Evolutionary conservation across 2,329 filamentous ascomycete species (phyloP).

Genomic region (Fonsecaea monophora): DNA sequence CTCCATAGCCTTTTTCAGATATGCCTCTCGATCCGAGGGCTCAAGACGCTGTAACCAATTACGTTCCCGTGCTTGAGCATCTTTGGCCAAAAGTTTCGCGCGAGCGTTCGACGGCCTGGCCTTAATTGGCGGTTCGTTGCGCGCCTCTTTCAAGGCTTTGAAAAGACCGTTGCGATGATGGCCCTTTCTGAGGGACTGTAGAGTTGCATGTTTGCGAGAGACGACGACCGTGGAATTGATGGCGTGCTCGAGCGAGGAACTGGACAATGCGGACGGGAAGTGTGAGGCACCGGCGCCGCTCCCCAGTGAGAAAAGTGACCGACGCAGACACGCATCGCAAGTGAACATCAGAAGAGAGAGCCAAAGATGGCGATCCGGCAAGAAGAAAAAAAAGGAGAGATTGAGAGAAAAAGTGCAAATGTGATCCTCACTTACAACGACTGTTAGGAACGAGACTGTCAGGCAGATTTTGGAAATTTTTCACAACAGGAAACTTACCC

Average conservation of each 20-base stretch:
- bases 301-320: slow-evolving; percentile 27
- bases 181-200: slow-evolving; percentile 34
- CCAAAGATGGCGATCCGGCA: neutral
- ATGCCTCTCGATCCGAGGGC: slow-evolving; percentile 14
- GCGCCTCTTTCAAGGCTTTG: slow-evolving; percentile 23
- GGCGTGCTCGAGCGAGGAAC: slow-evolving; percentile 3
- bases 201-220: slow-evolving; percentile 35
- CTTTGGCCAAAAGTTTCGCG: slow-evolving; percentile 21
- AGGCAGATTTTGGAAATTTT: slow-evolving; percentile 7
- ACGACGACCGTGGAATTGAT: slow-evolving; percentile 8
- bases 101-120: slow-evolving; percentile 18
- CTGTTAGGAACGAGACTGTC: neutral
- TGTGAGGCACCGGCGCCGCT: neutral
- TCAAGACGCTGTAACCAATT: slow-evolving; percentile 30
- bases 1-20: slow-evolving; percentile 26
- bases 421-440: neutral
- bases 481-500: slow-evolving; percentile 21
- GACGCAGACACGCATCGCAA: slow-evolving; percentile 37
- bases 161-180: slow-evolving; percentile 36
- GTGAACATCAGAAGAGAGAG: slow-evolving; percentile 36
- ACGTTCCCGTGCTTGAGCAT: slow-evolving; percentile 32
- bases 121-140: slow-evolving; percentile 10
- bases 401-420: slow-evolving; percentile 2
- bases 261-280: slow-evolving; percentile 3
- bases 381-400: slow-evolving; percentile 5